Evolutionary conservation across 805 yeast species (phyloP).

Genomic region (Yarrowia deformans): DNA sequence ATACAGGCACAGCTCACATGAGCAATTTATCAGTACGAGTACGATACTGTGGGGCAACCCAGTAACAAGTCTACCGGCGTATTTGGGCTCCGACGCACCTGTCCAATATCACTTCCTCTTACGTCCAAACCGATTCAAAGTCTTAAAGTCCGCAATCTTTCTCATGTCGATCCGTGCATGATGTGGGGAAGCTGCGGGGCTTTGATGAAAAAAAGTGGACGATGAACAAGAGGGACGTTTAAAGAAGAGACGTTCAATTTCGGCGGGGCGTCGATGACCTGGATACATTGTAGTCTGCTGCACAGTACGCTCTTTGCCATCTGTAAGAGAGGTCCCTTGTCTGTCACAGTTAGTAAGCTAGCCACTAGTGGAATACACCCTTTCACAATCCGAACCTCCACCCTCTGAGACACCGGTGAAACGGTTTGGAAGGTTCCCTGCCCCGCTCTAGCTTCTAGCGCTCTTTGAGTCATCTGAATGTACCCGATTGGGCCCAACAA

Average conservation of each 20-base stretch:
- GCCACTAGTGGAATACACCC: too few species aligned
- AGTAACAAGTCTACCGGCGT: background rate
- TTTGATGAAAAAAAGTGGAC: background rate
- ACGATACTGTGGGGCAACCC: too few species aligned
- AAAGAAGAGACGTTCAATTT: background rate
- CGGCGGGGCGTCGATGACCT: too few species aligned
- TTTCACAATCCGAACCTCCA: too few species aligned
- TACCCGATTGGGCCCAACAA: background rate
- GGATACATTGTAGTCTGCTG: too few species aligned
- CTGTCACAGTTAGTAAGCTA: too few species aligned
- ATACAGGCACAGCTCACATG: too few species aligned
- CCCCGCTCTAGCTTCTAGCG: background rate
- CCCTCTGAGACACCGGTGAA: constrained; percentile 23
- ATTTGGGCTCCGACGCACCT: background rate
- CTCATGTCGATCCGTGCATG: constrained; percentile 20
- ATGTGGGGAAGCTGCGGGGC: constrained; percentile 31
- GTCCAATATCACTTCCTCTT: constrained; percentile 21
- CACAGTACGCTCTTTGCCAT: too few species aligned
- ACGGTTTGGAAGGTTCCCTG: constrained; percentile 31
- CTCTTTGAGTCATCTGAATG: background rate
- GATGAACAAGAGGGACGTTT: too few species aligned
- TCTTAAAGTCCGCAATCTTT: constrained; percentile 1
- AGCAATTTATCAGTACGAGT: too few species aligned
- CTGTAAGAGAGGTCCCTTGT: too few species aligned
- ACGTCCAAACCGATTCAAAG: constrained; percentile 4